Conservation (phyloP, 345 rosid species). For the Eucalyptus albens region DNA sequence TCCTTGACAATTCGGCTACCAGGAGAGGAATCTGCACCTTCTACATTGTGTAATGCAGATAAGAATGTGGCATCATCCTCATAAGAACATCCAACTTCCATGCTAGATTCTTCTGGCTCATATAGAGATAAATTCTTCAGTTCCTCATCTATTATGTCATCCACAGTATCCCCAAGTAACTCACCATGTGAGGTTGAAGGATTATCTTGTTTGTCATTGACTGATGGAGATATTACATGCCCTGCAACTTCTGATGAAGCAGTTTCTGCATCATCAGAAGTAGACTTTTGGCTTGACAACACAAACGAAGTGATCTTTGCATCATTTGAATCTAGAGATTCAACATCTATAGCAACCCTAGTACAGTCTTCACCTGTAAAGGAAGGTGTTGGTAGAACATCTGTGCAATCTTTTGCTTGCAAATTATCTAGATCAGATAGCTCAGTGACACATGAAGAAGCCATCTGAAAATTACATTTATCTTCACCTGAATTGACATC, state of each 20-base stretch:
- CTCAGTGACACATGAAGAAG: neutral
- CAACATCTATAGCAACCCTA: neutral
- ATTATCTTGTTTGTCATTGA: neutral
- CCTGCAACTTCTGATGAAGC: neutral
- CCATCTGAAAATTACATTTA: neutral
- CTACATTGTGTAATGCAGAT: slow-evolving; percentile 25
- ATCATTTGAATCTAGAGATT: neutral
- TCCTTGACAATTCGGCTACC: slow-evolving; percentile 10
- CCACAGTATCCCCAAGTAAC: neutral
- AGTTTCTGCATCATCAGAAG: neutral
- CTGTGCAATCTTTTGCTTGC: neutral
- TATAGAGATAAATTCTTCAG: slow-evolving; percentile 16
- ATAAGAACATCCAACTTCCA: slow-evolving; percentile 11
- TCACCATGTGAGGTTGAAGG: neutral
- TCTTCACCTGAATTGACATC: neutral
- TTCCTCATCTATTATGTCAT: slow-evolving; percentile 15
- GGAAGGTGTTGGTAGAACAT: neutral
- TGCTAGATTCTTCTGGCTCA: slow-evolving; percentile 12
- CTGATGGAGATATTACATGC: neutral
- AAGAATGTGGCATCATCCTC: slow-evolving; percentile 44
- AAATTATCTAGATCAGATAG: neutral
- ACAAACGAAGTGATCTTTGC: neutral
- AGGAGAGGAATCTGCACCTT: slow-evolving; percentile 5
- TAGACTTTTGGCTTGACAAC: neutral
- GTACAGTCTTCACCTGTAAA: neutral